Evolutionary conservation across 2,329 filamentous ascomycete genomes (phyloP), one percentile per base, ranked within the genome.

Genomic region (Akanthomyces dipterigenus): DNA sequence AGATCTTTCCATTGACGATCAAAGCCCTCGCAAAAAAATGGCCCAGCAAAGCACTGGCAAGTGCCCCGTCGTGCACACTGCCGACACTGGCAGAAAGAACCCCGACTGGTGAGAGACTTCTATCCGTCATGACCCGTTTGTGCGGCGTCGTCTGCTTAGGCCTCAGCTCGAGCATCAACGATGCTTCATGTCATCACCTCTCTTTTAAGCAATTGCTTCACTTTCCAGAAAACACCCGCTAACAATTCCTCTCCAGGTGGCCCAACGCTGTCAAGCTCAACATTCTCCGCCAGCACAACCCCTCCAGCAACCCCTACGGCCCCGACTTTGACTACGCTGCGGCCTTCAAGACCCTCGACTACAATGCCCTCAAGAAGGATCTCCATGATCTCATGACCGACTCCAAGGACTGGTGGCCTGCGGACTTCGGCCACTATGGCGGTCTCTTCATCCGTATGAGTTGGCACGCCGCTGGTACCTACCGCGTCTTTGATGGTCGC

Each of bases 341-440:
- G 31, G 88, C 88, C 34, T 91, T 92, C 79, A 87, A 88, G 77
- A 84, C 76, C 68, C 78, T 43, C 65, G 85, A 90, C 75, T 90
- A 89, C 70, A 77, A 82, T 63, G 87, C 76, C 28, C 74, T 92
- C 67, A 92, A 92, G 84, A 87, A 89, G 75, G 89, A 93, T 70
- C 75, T 93, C 7, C 68, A 77, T n/a, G 79, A 77, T 20, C 71
- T 92, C 69, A 88, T 91, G 86, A 92, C 89, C 56, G 85, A 90
- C 71, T 91, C 88, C 2, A 86, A 92, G 76, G 86, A 89, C 45
- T 91, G 84, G 84, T 93, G 89, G 89, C 89, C 89, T 1, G 89
- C 89, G 36, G 89, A 93, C 71, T 90, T 89, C 69, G 89, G 89
- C 61, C 88, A 91, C 80, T 93, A 92, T 68, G 89, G 89, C 66